Percentiles rank a stretch among this genome's conserved stretches.
Conservation (phyloP, 176 grass and related monocot species). For the Oryza coarctata region DNA sequence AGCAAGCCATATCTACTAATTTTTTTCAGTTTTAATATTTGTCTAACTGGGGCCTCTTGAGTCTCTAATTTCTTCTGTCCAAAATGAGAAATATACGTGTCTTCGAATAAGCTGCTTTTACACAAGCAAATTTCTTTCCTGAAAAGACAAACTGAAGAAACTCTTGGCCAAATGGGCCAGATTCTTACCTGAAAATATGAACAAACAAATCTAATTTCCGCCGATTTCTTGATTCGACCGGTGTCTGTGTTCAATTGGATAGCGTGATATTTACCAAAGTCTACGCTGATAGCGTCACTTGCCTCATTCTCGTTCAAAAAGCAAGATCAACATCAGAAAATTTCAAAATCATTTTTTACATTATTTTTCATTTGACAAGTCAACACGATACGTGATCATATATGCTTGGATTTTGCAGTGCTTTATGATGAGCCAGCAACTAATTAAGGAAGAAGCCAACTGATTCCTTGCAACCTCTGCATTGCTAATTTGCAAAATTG, state of each 20-base stretch:
- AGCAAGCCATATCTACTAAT: no score
- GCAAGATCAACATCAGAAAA: not conserved
- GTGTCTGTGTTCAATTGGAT: not conserved
- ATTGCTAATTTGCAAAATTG: not conserved
- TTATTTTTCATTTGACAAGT: not conserved
- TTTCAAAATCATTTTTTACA: not conserved
- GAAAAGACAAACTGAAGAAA: not conserved
- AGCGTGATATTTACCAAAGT: not conserved
- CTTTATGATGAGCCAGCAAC: not conserved
- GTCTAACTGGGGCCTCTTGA: not conserved
- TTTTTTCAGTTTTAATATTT: no score
- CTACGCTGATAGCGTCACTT: not conserved
- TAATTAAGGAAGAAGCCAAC: not conserved
- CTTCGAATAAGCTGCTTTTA: not conserved
- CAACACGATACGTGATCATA: not conserved
- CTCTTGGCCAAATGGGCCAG: not conserved
- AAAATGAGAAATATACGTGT: not conserved
- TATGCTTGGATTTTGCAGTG: not conserved
- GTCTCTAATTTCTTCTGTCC: not conserved
- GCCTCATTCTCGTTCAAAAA: not conserved
- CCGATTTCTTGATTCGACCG: not conserved
- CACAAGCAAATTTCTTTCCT: not conserved
- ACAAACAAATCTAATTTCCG: not conserved
- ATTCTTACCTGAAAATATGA: not conserved
- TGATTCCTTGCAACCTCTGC: conserved; percentile 28